These are phyloP conservation scores for Ustilago trichophora DNA, from an alignment of 1,284 basidiomycete species.

Conservation along the genomic window DNA sequence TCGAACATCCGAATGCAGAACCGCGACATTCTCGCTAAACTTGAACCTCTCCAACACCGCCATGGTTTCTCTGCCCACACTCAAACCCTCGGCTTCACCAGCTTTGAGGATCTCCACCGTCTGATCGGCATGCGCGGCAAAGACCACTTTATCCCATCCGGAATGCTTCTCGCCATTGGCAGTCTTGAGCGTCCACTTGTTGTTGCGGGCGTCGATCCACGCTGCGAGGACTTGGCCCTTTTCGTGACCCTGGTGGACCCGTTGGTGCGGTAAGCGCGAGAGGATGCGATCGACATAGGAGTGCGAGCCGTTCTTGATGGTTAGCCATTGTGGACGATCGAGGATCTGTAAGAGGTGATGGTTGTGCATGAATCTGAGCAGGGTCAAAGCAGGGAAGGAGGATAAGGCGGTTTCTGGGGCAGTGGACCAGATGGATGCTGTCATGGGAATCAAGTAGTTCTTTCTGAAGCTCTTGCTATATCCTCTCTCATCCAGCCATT, in stretches of 20 bases:
- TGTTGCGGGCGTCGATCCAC: constrained; percentile 18
- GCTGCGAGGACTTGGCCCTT: constrained; percentile 23
- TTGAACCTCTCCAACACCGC: constrained; percentile 52
- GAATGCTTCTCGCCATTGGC: constrained; percentile 65
- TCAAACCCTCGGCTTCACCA: constrained; percentile 65
- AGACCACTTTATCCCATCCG: constrained; percentile 75
- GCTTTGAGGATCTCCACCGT: constrained; percentile 72
- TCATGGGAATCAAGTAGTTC: constrained; percentile 75
- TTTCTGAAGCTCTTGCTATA: constrained; percentile 78
- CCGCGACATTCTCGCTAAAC: constrained; percentile 78
- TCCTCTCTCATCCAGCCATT: constrained; percentile 75
- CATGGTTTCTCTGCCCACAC: constrained; percentile 73
- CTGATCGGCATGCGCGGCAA: constrained; percentile 80
- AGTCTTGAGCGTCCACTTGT: constrained; percentile 64
- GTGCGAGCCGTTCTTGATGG: constrained; percentile 74
- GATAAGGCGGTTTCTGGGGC: constrained; percentile 77
- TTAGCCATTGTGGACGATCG: constrained; percentile 80
- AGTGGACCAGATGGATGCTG: constrained; percentile 77
- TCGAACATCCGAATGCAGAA: constrained; percentile 73
- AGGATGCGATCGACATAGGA: constrained; percentile 51
- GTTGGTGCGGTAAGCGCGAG: constrained; percentile 11
- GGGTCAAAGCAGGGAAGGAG: constrained; percentile 78
- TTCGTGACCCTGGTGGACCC: constrained; percentile 26
- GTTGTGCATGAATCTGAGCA: constrained; percentile 81
- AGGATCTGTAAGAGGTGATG: constrained; percentile 80